phyloP scores from a whole-genome alignment of 495 filamentous ascomycete genomes.

The Podospora sp. region DNA sequence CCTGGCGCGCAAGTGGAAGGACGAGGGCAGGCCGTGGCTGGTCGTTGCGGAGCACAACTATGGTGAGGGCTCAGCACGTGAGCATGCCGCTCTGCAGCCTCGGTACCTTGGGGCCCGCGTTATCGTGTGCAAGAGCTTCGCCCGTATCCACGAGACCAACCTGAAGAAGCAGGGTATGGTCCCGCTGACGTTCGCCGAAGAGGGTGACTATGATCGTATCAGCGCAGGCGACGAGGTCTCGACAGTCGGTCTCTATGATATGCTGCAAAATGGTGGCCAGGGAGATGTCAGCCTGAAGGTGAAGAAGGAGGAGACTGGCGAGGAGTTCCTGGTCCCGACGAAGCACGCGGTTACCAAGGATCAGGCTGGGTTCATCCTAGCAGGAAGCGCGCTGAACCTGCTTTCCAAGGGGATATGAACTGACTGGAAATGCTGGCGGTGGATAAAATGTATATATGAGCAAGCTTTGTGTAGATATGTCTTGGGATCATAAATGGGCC shows the following conservation, averaged over 20 bases:
- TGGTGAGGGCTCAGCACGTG: constrained; percentile 91
- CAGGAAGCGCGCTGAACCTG: constrained; percentile 91
- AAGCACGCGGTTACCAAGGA: constrained; percentile 84
- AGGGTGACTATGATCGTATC: constrained; percentile 83
- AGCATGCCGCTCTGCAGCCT: constrained; percentile 96
- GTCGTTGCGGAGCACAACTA: constrained; percentile 98
- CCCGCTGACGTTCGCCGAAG: constrained; percentile 83
- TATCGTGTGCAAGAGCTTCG: constrained; percentile 89
- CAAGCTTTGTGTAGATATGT: neutral
- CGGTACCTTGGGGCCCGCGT: constrained; percentile 87
- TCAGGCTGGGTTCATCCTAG: constrained; percentile 87
- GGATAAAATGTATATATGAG: neutral
- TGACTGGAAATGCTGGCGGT: neutral
- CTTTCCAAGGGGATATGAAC: constrained; percentile 56
- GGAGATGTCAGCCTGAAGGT: constrained; percentile 74
- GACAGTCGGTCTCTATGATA: constrained; percentile 80
- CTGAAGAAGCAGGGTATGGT: constrained; percentile 99
- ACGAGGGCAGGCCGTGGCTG: constrained; percentile 72
- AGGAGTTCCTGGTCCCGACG: constrained; percentile 60
- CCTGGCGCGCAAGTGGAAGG: constrained; percentile 79
- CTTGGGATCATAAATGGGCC: neutral
- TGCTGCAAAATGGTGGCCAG: constrained; percentile 73
- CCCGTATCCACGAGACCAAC: constrained; percentile 97
- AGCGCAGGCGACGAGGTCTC: constrained; percentile 77
- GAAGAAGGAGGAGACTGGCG: constrained; percentile 62